Percentiles rank a stretch among this genome's conserved stretches.
Conservation (phyloP, 768 basidiomycete species). For the Termitomyces sp. region DNA sequence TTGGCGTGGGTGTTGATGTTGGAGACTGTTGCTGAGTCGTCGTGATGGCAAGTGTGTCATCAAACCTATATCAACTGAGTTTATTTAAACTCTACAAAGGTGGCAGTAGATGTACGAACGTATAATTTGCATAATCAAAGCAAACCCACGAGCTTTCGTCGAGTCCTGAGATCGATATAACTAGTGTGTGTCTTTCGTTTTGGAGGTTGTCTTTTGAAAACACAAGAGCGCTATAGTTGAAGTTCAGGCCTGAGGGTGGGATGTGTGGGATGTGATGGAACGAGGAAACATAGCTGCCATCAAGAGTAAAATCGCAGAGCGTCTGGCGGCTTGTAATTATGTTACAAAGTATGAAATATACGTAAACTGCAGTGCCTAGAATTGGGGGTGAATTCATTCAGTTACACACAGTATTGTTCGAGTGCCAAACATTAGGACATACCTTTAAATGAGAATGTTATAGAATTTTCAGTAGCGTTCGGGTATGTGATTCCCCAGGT, state of each 20-base stretch:
- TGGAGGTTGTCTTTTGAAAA: constrained; percentile 23
- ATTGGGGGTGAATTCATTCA: not conserved
- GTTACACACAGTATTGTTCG: no score
- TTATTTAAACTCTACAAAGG: no score
- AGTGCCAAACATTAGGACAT: not conserved
- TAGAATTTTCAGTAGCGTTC: not conserved
- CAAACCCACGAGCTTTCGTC: constrained; percentile 27
- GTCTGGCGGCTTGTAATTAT: constrained; percentile 18
- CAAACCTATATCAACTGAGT: not conserved
- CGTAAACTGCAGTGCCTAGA: constrained; percentile 34
- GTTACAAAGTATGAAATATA: constrained; percentile 36
- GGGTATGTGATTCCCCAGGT: constrained; percentile 5
- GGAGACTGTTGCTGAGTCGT: not conserved
- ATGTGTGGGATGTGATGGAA: constrained; percentile 28
- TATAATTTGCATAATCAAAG: constrained; percentile 40
- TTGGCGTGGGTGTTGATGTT: not conserved
- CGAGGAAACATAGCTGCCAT: constrained; percentile 15
- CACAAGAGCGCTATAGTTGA: constrained; percentile 28
- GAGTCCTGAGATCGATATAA: constrained; percentile 28
- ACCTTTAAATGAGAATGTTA: constrained; percentile 17
- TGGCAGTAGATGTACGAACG: constrained; percentile 17
- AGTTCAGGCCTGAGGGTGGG: constrained; percentile 18
- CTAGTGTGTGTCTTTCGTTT: constrained; percentile 26
- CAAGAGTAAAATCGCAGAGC: constrained; percentile 28
- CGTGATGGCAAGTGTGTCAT: not conserved